Conservation (phyloP, 2,329 filamentous ascomycete genomes). For the Aquanectria penicillioides region DNA sequence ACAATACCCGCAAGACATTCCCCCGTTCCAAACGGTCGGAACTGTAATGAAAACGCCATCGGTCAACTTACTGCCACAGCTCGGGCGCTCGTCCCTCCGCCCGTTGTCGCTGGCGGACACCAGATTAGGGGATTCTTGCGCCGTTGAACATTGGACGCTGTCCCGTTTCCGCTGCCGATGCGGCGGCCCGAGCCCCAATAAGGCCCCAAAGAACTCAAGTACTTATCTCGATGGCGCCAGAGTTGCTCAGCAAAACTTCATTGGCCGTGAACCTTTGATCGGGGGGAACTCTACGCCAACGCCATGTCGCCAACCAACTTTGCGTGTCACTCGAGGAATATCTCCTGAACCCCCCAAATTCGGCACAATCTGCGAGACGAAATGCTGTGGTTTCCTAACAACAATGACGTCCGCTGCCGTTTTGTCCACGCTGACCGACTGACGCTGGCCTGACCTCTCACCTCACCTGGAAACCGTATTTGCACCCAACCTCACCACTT, state of each 20-base stretch:
- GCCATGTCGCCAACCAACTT: too few species aligned
- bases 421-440: neutral
- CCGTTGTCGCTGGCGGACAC: constrained; percentile 28
- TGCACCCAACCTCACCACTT: constrained; percentile 13
- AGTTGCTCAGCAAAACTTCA: too few species aligned
- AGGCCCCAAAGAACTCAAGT: neutral
- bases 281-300: too few species aligned
- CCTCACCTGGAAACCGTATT: constrained; percentile 12
- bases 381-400: neutral
- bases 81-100: neutral
- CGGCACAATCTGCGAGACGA: neutral
- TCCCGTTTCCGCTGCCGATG: constrained; percentile 18
- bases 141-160: constrained; percentile 24
- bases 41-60: neutral
- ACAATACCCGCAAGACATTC: constrained; percentile 39
- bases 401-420: neutral
- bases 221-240: constrained; percentile 1
- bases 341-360: neutral
- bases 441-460: constrained; percentile 8
- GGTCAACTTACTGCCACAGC: constrained; percentile 14
- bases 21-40: constrained; percentile 30
- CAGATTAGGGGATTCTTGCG: constrained; percentile 39
- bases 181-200: constrained; percentile 7
- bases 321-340: neutral
- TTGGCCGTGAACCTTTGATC: too few species aligned